Base-by-base conservation (phyloP, 805 yeast genomes). In the Alloascoidea hylecoeti region DNA sequence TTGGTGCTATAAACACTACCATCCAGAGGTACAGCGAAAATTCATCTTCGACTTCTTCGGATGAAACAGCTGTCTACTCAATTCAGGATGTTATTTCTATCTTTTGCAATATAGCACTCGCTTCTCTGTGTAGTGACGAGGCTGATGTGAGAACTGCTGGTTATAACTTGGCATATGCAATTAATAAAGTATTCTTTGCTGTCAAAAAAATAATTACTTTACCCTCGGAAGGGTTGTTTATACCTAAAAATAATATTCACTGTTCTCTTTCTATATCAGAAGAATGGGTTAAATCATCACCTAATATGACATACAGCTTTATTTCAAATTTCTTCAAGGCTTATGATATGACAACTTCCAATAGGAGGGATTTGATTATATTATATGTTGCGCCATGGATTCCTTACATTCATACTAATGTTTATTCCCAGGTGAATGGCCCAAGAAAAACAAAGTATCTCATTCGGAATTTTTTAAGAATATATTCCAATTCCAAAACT, bases 171-270 rank as follows among this genome's bases (percentile, higher is more conserved):
- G n/a, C n/a, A n/a, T n/a, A n/a, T n/a, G n/a, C n/a, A n/a, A n/a
- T n/a, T n/a, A n/a, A n/a, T n/a, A n/a, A n/a, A n/a, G n/a, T n/a
- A n/a, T n/a, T n/a, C n/a, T n/a, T n/a, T n/a, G n/a, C n/a, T n/a
- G 70, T 73, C 33, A 65, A 75, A 44, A 88, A 82, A 0, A 63
- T 72, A 19, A 64, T 66, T 2, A 60, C 75, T 16, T 67, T 64
- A 13, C 66, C 68, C 34, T 68, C 81, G 1, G 67, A 68, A 4
- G 79, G 71, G 18, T 66, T 78, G 15, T 70, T 75, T 13, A 75
- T 81, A 46, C 94, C 94, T 1, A 66, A 70, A 28, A 79, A 79
- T 45, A 69, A 75, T 35, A 67, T 75, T 3, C 67, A 73, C 5
- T 79, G 77, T 55, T 69, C 80, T 12, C 66, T 68, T 2, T 53